phyloP scores from a whole-genome alignment of 2,329 filamentous ascomycete species.

The Paramyrothecium sp. region DNA sequence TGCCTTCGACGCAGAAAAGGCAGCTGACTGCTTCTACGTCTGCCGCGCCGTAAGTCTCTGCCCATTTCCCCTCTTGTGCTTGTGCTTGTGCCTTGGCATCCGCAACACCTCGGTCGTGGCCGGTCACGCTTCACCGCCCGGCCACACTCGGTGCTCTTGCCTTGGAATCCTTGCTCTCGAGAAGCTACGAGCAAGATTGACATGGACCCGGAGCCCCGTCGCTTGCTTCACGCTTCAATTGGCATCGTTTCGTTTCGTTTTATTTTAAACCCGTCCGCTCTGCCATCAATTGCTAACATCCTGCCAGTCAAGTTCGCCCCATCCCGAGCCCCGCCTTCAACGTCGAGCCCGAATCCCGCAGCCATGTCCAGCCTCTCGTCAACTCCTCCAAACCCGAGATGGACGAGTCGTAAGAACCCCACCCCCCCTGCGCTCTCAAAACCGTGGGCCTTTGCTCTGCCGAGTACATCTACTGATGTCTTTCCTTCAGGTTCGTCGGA shows the following conservation, averaged over 20 bases:
- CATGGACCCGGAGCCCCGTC: constrained; percentile 2
- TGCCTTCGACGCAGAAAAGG: constrained; percentile 39
- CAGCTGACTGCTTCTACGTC: constrained; percentile 45
- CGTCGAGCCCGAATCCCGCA: constrained; percentile 40
- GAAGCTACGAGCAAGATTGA: too few species aligned
- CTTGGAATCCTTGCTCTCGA: too few species aligned
- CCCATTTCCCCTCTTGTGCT: constrained; percentile 8
- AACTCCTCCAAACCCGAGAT: constrained; percentile 60
- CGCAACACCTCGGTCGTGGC: constrained; percentile 7
- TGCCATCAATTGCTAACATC: constrained; percentile 11
- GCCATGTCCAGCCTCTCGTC: constrained; percentile 69
- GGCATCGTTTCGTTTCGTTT: not conserved
- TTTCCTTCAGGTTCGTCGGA: constrained; percentile 71
- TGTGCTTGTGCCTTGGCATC: not conserved
- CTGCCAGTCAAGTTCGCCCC: constrained; percentile 44
- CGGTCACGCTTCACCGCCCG: constrained; percentile 9
- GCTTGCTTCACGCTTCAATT: constrained; percentile 2
- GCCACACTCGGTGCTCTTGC: constrained; percentile 1
- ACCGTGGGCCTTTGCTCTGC: not conserved
- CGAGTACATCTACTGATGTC: constrained; percentile 11
- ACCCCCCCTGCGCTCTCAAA: constrained; percentile 4
- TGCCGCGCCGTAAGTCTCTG: constrained; percentile 50
- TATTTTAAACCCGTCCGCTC: constrained; percentile 3
- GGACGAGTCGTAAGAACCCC: constrained; percentile 77
- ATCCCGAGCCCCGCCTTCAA: constrained; percentile 64